Conservation (phyloP, 257 asterid species). For the Solanum chilense region DNA sequence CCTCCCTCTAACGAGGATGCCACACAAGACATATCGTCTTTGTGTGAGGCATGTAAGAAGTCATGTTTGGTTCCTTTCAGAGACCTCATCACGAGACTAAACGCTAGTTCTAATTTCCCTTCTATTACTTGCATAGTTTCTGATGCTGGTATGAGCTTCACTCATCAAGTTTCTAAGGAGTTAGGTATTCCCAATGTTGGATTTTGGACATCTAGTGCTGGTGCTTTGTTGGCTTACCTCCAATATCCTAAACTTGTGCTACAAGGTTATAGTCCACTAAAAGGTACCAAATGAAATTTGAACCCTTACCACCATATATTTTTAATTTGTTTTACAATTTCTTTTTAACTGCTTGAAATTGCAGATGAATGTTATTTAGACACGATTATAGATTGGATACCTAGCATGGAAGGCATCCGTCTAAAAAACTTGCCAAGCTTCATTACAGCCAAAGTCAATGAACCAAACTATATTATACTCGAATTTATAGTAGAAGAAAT, state of each 20-base stretch:
- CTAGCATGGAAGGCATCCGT: slow-evolving; percentile 12
- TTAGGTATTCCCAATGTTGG: slow-evolving; percentile 3
- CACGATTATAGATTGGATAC: slow-evolving; percentile 15
- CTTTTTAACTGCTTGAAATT: background rate
- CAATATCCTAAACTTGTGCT: slow-evolving; percentile 5
- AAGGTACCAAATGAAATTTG: background rate
- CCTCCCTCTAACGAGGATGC: slow-evolving; percentile 4
- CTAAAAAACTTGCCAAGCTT: slow-evolving; percentile 17
- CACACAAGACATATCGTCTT: slow-evolving; percentile 3
- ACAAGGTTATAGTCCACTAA: slow-evolving; percentile 4
- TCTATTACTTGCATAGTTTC: slow-evolving; percentile 9
- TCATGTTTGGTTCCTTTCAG: slow-evolving; percentile 5
- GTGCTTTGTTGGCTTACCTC: slow-evolving; percentile 1
- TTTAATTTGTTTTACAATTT: background rate
- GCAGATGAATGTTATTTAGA: slow-evolving; percentile 15
- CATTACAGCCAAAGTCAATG: slow-evolving; percentile 5
- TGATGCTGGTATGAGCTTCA: slow-evolving; percentile 12
- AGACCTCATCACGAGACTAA: slow-evolving; percentile 2
- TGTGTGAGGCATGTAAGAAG: slow-evolving; percentile 8
- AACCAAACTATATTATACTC: slow-evolving; percentile 3
- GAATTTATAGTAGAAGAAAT: slow-evolving; percentile 2
- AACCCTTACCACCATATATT: background rate
- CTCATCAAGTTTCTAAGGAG: slow-evolving; percentile 1
- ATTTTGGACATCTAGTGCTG: slow-evolving; percentile 10
- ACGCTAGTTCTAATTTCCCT: background rate